Conservation (phyloP, 805 yeast genomes). For the Schwanniomyces yamadae region DNA sequence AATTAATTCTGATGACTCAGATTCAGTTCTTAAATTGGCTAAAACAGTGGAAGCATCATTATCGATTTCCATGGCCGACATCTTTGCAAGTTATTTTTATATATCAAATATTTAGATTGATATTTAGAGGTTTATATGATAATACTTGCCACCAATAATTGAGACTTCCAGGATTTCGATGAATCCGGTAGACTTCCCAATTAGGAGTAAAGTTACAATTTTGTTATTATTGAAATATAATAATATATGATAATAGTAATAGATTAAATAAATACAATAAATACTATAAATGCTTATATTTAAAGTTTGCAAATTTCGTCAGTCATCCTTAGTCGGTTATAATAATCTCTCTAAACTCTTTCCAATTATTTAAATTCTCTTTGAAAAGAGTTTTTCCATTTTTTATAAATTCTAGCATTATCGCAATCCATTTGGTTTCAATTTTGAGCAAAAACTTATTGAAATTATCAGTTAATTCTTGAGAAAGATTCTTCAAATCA, state of each 20-base stretch:
- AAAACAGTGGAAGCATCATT: slow-evolving; percentile 46
- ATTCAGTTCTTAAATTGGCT: slow-evolving; percentile 62
- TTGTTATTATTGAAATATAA: neutral
- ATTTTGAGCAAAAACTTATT: slow-evolving; percentile 34
- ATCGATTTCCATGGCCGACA: slow-evolving; percentile 41
- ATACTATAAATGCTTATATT: too few relatives aligned
- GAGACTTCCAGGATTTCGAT: neutral
- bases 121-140: too few relatives aligned
- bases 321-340: slow-evolving; percentile 1
- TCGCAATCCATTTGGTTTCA: slow-evolving; percentile 40
- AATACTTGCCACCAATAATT: slow-evolving; percentile 9
- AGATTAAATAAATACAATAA: too few relatives aligned
- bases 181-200: neutral
- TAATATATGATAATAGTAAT: neutral
- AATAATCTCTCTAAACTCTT: slow-evolving; percentile 25
- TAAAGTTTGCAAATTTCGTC: too few relatives aligned
- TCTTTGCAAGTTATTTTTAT: slow-evolving; percentile 3
- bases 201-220: neutral
- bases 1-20: slow-evolving; percentile 58
- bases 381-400: slow-evolving; percentile 33
- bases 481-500: slow-evolving; percentile 46
- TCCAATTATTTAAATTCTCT: slow-evolving; percentile 33
- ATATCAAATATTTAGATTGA: neutral
- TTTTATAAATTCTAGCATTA: slow-evolving; percentile 38
- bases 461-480: slow-evolving; percentile 42